phyloP scores from a whole-genome alignment of 805 yeast species.

The Yarrowia sp. region DNA sequence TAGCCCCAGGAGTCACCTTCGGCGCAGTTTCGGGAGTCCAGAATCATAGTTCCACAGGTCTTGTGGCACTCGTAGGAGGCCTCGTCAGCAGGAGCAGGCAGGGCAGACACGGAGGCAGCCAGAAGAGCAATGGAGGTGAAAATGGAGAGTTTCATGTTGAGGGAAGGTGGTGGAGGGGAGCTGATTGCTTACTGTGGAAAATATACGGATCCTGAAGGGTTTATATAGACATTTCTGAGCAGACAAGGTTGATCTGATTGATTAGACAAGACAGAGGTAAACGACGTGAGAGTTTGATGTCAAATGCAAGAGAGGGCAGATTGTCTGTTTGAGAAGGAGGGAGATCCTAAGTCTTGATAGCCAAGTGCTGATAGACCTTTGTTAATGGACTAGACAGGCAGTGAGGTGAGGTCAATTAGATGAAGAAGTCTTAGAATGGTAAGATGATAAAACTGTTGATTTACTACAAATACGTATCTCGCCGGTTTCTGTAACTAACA shows the following conservation, averaged over 20 bases:
- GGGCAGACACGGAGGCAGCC: background rate
- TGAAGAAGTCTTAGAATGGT: no score
- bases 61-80: constrained; percentile 21
- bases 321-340: no score
- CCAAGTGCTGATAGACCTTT: no score
- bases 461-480: no score
- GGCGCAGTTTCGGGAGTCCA: constrained; percentile 13
- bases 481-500: background rate
- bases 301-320: no score
- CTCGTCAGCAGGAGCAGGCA: constrained; percentile 1
- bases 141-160: constrained; percentile 3
- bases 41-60: constrained; percentile 3
- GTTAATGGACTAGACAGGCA: no score
- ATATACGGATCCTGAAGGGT: no score
- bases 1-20: background rate
- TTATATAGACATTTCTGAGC: background rate
- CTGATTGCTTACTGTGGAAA: no score
- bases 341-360: no score
- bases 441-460: no score
- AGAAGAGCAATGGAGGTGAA: background rate
- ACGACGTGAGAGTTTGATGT: no score
- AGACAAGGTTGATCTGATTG: constrained; percentile 3
- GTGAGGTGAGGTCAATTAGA: no score
- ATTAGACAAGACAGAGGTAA: constrained; percentile 3
- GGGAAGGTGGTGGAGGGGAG: background rate